phyloP scores from a whole-genome alignment of 768 basidiomycete species.

The Trichaptum fuscoviolaceum region DNA sequence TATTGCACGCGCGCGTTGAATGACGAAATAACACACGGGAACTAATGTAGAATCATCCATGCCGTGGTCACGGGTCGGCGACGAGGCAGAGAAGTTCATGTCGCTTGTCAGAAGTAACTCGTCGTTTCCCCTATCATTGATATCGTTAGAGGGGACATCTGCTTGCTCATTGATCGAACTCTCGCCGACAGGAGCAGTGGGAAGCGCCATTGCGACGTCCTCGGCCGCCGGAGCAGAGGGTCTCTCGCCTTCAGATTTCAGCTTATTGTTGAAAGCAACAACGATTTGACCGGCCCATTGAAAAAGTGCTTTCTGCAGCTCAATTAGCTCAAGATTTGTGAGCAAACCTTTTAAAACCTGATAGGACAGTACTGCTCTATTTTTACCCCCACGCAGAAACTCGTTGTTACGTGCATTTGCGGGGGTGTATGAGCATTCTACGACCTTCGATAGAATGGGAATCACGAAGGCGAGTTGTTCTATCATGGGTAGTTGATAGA shows the following conservation, averaged over 20 bases:
- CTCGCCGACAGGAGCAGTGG: not conserved
- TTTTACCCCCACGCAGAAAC: conserved; percentile 56
- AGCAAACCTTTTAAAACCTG: conserved; percentile 32
- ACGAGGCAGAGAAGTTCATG: conserved; percentile 1
- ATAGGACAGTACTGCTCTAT: conserved; percentile 34
- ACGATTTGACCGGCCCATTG: conserved; percentile 23
- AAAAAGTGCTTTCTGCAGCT: conserved; percentile 27
- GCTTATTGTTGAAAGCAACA: conserved; percentile 5
- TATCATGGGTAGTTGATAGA: conserved; percentile 43
- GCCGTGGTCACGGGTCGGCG: not conserved
- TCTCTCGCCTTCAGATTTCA: conserved; percentile 10
- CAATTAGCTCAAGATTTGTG: conserved; percentile 32
- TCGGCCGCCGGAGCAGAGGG: not conserved
- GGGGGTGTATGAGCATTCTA: conserved; percentile 53
- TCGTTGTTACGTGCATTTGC: conserved; percentile 40
- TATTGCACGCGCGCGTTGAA: not conserved
- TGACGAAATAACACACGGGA: not conserved
- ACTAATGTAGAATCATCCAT: not conserved
- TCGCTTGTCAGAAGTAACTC: not conserved
- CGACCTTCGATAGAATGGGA: conserved; percentile 53
- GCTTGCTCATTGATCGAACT: conserved; percentile 3
- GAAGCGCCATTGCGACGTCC: not conserved
- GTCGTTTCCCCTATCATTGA: conserved; percentile 28
- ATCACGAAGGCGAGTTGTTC: conserved; percentile 65
- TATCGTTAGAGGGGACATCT: conserved; percentile 39